A percentile compares a stretch with the other conserved stretches of the same genome.
Evolutionary conservation across 2,329 filamentous ascomycete species (phyloP).

Genomic region (Capronia coronata): DNA sequence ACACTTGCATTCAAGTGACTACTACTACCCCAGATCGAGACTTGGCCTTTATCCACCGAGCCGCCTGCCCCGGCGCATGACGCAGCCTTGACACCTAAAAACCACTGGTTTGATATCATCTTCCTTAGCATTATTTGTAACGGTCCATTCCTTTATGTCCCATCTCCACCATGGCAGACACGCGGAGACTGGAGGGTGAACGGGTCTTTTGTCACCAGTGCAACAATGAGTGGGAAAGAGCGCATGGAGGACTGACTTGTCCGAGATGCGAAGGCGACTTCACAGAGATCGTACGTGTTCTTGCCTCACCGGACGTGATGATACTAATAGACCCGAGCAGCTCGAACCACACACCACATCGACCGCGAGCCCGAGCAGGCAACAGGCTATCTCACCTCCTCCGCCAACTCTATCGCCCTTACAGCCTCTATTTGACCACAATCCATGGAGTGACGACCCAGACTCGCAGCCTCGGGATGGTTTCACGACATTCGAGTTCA

Average conservation of each 20-base stretch:
- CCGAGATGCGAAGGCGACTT: conserved; percentile 72
- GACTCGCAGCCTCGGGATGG: conserved; percentile 39
- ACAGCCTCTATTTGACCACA: conserved; percentile 36
- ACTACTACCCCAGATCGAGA: background rate
- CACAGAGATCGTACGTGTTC: conserved; percentile 70
- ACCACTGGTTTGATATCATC: background rate
- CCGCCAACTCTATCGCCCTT: conserved; percentile 30
- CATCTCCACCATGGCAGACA: conserved; percentile 32
- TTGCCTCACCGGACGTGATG: background rate
- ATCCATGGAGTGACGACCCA: conserved; percentile 44
- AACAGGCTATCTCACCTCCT: conserved; percentile 28
- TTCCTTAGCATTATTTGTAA: background rate
- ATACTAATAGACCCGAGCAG: conserved; percentile 12
- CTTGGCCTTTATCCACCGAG: background rate
- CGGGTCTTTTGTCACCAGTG: conserved; percentile 84
- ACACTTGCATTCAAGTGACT: no score
- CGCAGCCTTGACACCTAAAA: conserved; percentile 9
- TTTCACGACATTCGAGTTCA: conserved; percentile 26
- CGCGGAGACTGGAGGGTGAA: conserved; percentile 46
- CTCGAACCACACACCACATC: conserved; percentile 14
- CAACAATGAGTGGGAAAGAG: conserved; percentile 69
- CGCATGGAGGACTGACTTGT: conserved; percentile 63
- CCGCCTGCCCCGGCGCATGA: conserved; percentile 9
- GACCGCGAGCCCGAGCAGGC: conserved; percentile 35
- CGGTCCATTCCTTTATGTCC: background rate